Evolutionary conservation across 305 asterid genomes (phyloP), one percentile per base, ranked within the genome.

Genomic region (Ajuga reptans): DNA sequence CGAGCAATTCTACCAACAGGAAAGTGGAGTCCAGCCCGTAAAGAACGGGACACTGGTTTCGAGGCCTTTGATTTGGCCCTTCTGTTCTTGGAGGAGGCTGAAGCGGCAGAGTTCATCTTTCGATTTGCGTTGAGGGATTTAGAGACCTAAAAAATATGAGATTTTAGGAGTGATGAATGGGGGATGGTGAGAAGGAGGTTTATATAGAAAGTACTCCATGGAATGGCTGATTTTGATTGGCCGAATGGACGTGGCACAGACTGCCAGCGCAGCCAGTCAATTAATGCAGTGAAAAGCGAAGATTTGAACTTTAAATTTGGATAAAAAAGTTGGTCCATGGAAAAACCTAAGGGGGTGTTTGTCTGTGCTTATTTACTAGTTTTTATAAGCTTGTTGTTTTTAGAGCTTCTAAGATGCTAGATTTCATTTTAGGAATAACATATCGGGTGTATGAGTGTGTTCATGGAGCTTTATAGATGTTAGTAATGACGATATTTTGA

Each of bases 211-310:
- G 10, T 58, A 66, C 45, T 61, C 52, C 42, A 53, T 29, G 54
- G 61, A 24, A 15, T 27, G 80, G 66, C 53, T 49, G 42, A 37
- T 43, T 71, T 36, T 71, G 74, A 66, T 71, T 71, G 77, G 79
- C 57, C 53, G 16, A 42, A 11, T 24, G 66, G 54, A 51, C 41
- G 64, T 66, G 75, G 64, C 29, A 1, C 33, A 10, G 60, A 43
- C 49, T 47, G 69, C 69, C 69, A 69, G 60, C 52, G 4, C 18
- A 34, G 59, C 66, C 67, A 43, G 17, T 39, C 12, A 24, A 61
- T 33, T 16, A 45, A 34, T 53, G 39, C 31, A 37, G 31, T 21
- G 11, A 33, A 27, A 41, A 37, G 21, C 41, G 39, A 39, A 57
- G 9, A 16, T 17, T 66, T 12, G 24, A 72, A 43, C 29, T 34